These are phyloP conservation scores for Diospyros lotus DNA, from an alignment of 148 eudicot genomes.

Conservation along the genomic window DNA sequence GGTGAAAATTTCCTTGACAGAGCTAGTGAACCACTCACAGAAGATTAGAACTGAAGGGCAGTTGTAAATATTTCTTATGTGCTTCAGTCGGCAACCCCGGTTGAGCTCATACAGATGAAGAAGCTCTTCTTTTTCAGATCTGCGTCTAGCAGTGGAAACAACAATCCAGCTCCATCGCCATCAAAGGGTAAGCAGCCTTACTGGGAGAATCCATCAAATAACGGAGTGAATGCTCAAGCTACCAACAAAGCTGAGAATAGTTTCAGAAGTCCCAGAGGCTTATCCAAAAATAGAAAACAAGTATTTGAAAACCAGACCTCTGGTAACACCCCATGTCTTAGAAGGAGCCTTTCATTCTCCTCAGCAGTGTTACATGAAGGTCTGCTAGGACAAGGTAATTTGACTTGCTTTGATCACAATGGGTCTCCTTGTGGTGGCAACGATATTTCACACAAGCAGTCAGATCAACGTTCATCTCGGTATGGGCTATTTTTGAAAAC, in stretches of 20 bases:
- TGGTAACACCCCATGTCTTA: slow-evolving; percentile 35
- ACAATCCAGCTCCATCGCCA: slow-evolving; percentile 31
- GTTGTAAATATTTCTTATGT: slow-evolving; percentile 8
- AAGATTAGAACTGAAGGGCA: background rate
- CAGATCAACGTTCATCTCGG: slow-evolving; percentile 50
- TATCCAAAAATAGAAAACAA: slow-evolving; percentile 25
- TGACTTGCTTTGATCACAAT: slow-evolving; percentile 29
- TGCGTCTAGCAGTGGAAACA: slow-evolving; percentile 30
- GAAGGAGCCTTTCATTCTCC: slow-evolving; percentile 75
- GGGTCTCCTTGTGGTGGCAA: slow-evolving; percentile 58
- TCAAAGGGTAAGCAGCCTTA: slow-evolving; percentile 39
- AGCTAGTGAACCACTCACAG: background rate
- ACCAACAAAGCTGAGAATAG: slow-evolving; percentile 15
- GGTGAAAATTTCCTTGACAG: background rate
- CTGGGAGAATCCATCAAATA: slow-evolving; percentile 38
- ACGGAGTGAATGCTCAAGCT: slow-evolving; percentile 8
- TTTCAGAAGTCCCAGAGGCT: slow-evolving; percentile 13
- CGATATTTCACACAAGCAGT: slow-evolving; percentile 31
- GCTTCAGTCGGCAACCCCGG: background rate
- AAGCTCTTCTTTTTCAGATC: slow-evolving; percentile 73
- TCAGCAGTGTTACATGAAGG: slow-evolving; percentile 52
- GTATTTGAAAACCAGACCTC: slow-evolving; percentile 27
- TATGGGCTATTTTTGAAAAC: slow-evolving; percentile 15
- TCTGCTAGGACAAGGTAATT: slow-evolving; percentile 30
- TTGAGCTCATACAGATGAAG: slow-evolving; percentile 46